A percentile compares a stretch with the other conserved stretches of the same genome.
Conservation (phyloP, 768 basidiomycete genomes). For the Mycena albidolilacea region DNA sequence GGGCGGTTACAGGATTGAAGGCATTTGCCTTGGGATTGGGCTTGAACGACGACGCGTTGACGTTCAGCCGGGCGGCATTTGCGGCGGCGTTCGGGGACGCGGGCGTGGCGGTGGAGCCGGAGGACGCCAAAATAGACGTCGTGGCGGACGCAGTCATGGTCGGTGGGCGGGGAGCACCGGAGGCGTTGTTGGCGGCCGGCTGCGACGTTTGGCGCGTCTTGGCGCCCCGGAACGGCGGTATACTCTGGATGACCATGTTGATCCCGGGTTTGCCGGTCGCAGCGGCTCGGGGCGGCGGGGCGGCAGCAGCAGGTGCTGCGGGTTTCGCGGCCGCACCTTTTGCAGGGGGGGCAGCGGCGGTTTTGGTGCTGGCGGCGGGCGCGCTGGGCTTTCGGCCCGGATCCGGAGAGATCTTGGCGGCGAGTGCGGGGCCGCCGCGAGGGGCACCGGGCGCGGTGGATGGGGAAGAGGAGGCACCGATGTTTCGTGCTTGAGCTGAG, state of each 20-base stretch:
- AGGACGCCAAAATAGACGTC: conserved; percentile 44
- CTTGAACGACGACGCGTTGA: conserved; percentile 92
- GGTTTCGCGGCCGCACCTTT: conserved; percentile 50
- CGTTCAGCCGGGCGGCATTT: conserved; percentile 77
- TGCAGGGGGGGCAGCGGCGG: conserved; percentile 44
- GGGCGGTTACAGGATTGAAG: conserved; percentile 75
- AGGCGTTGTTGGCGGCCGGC: conserved; percentile 13
- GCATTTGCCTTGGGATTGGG: conserved; percentile 86
- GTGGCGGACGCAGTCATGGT: conserved; percentile 43
- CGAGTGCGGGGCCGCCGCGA: conserved; percentile 43
- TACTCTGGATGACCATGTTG: conserved; percentile 88
- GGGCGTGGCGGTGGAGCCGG: conserved; percentile 47
- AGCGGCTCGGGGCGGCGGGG: conserved; percentile 47
- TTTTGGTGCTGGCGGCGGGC: conserved; percentile 16
- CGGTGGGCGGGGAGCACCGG: conserved; percentile 28
- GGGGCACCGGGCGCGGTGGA: conserved; percentile 63
- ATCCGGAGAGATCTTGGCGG: conserved; percentile 50
- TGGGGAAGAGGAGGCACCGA: conserved; percentile 70
- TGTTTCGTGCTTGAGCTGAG: conserved; percentile 77
- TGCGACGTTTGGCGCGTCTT: conserved; percentile 51
- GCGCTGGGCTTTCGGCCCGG: conserved; percentile 29
- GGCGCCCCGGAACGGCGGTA: conserved; percentile 90
- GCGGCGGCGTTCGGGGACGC: conserved; percentile 66
- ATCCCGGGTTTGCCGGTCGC: conserved; percentile 64
- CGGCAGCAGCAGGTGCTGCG: conserved; percentile 39